Evolutionary conservation across 331 rosid species (phyloP), one percentile per base, ranked within the genome.

Genomic region (Erythrophleum ivorense): DNA sequence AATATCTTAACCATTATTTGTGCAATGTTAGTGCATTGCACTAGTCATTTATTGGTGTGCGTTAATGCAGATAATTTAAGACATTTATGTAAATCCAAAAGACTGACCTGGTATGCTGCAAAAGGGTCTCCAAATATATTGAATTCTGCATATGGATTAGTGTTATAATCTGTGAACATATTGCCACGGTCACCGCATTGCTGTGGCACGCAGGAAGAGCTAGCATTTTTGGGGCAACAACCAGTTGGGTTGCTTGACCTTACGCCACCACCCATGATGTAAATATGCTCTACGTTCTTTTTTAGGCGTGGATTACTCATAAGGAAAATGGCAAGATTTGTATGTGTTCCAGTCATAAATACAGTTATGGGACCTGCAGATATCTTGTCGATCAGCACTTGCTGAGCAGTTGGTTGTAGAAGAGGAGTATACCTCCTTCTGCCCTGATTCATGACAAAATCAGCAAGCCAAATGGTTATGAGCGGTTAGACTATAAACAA

Each of bases 121-220:
- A 96, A 93, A 87, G 99, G 99, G 84, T 96, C 99, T 78, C 84
- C 98, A 71, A 92, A 94, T 12, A 96, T 75, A 69, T 96, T 96
- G 91, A 92, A 94, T 85, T 94, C 99, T 34, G 94, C 99, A 82
- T 92, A 91, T 58, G 99, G 98, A 83, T 96, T 94, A 19, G 92
- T 85, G 9, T 88, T 71, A 66, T 85, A 88, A 77, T 64, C 87
- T 8, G 97, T 83, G 90, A 88, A 90, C 86, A 96, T 57, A 74
- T 94, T 96, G 66, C 99, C 98, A 16, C 7, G 90, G 75, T 92
- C 93, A 65, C 94, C 94, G 38, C 98, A 95, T 53, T 90, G 94
- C 68, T 33, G 45, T 1, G 96, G 91, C 36, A 77, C 73, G 50
- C 98, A 95, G 46, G 94, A 80, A 24, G 88, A 45, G 73, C 65